Percentiles rank a stretch among this genome's conserved stretches.
Evolutionary conservation across 306 rosid genomes (phyloP).

Genomic region (Erythrophleum fordii): DNA sequence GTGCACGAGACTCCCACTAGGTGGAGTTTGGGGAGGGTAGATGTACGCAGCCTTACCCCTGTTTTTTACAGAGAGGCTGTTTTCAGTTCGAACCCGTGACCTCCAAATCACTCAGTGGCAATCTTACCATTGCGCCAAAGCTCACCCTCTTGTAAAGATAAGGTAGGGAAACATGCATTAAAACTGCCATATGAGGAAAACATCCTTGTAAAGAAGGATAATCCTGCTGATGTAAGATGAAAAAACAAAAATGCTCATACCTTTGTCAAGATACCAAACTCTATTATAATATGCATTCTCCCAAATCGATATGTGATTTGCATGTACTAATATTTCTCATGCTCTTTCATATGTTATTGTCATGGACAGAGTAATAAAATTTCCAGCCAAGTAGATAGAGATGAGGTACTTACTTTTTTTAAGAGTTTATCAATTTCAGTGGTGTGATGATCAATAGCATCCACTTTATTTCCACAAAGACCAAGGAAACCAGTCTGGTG

Average conservation of each 20-base stretch:
- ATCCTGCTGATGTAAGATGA: background rate
- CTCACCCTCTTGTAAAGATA: too few species aligned
- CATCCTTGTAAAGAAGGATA: constrained; percentile 14
- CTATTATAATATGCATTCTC: background rate
- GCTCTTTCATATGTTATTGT: background rate
- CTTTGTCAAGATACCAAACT: background rate
- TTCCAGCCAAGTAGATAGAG: constrained; percentile 3
- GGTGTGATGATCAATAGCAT: constrained; percentile 71
- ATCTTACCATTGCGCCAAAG: too few species aligned
- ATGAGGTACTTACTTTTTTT: constrained; percentile 63
- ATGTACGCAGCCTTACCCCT: too few species aligned
- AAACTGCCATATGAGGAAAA: background rate
- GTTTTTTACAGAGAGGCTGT: too few species aligned
- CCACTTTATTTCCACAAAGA: constrained; percentile 74
- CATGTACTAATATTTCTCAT: constrained; percentile 9
- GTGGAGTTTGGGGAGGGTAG: too few species aligned
- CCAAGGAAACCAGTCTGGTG: constrained; percentile 93
- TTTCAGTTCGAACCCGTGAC: too few species aligned
- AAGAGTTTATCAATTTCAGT: constrained; percentile 69
- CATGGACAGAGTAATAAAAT: constrained; percentile 22
- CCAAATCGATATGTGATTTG: constrained; percentile 23
- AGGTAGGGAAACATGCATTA: constrained; percentile 15
- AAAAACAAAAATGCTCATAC: background rate
- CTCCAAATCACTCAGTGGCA: too few species aligned
- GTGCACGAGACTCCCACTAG: too few species aligned